Percentiles rank a stretch among this genome's conserved stretches.
phyloP scores from a whole-genome alignment of 345 rosid genomes.

The Arabidopsis arenosa region DNA sequence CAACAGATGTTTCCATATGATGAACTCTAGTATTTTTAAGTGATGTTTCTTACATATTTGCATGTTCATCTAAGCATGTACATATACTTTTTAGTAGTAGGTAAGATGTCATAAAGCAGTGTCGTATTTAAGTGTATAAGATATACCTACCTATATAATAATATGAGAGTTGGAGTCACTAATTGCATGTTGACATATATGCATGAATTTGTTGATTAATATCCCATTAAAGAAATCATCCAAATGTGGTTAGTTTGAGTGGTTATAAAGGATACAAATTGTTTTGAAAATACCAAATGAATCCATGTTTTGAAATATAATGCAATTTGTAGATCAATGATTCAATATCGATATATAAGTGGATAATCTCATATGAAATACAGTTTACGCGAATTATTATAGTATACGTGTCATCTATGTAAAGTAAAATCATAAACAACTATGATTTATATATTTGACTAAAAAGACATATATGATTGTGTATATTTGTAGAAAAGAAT shows the following conservation, averaged over 20 bases:
- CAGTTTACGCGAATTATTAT: not conserved
- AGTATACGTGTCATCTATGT: not conserved
- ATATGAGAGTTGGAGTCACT: conserved; percentile 29
- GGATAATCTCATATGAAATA: not conserved
- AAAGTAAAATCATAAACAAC: not conserved
- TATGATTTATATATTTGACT: not conserved
- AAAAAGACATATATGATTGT: conserved; percentile 8
- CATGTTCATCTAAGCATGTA: conserved; percentile 22
- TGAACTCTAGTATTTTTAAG: not conserved
- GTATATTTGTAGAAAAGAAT: conserved; percentile 10
- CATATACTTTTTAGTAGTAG: conserved; percentile 19
- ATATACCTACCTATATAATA: conserved; percentile 2
- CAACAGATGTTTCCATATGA: conserved; percentile 1
- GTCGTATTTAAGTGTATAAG: conserved; percentile 29
- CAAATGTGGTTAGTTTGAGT: conserved; percentile 16
- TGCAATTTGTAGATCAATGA: no score
- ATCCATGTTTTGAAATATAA: no score
- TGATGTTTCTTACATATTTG: not conserved
- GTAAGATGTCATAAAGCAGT: conserved; percentile 34
- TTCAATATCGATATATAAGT: not conserved
- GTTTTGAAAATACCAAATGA: no score
- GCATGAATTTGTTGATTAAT: conserved; percentile 23
- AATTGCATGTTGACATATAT: conserved; percentile 28
- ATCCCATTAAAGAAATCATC: not conserved
- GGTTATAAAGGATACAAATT: no score